A percentile compares a stretch with the other conserved stretches of the same genome.
Conservation (phyloP, 2,329 filamentous ascomycete species). For the Neopestalotiopsis sp. region DNA sequence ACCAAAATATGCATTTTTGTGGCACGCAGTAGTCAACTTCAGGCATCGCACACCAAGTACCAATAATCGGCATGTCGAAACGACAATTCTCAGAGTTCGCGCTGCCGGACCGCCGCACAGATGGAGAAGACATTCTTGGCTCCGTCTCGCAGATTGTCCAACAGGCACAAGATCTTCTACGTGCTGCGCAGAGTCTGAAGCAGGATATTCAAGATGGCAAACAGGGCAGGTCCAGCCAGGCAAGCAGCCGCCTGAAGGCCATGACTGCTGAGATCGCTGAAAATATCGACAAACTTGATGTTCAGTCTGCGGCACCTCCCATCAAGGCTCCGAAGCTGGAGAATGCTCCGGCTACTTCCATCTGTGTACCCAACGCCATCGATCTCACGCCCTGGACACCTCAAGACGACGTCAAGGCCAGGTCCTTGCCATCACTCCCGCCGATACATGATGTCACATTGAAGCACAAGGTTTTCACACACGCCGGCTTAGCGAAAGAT, state of each 20-base stretch:
- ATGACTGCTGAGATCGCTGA: conserved; percentile 31
- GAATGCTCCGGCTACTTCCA: conserved; percentile 11
- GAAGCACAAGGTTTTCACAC: conserved; percentile 70
- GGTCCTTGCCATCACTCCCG: conserved; percentile 63
- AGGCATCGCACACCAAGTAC: background rate
- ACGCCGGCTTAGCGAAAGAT: conserved; percentile 54
- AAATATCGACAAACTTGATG: conserved; percentile 25
- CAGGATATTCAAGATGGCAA: conserved; percentile 32
- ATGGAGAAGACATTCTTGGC: conserved; percentile 18
- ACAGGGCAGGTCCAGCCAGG: conserved; percentile 20
- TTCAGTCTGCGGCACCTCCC: conserved; percentile 20
- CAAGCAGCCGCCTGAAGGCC: conserved; percentile 22
- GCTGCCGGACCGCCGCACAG: conserved; percentile 23
- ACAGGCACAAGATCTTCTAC: conserved; percentile 45
- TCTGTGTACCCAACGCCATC: conserved; percentile 30
- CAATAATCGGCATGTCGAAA: conserved; percentile 42
- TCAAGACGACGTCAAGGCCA: conserved; percentile 51
- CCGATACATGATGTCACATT: conserved; percentile 63
- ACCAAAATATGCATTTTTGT: no score
- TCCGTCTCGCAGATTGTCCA: conserved; percentile 38
- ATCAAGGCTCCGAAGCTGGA: conserved; percentile 33
- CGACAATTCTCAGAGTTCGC: conserved; percentile 37
- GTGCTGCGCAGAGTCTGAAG: conserved; percentile 43
- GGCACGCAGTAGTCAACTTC: background rate
- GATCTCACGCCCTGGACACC: conserved; percentile 55